These are phyloP conservation scores for Pseudophaeomoniella oleicola DNA, from an alignment of 2,329 filamentous ascomycete genomes.

Conservation along the genomic window DNA sequence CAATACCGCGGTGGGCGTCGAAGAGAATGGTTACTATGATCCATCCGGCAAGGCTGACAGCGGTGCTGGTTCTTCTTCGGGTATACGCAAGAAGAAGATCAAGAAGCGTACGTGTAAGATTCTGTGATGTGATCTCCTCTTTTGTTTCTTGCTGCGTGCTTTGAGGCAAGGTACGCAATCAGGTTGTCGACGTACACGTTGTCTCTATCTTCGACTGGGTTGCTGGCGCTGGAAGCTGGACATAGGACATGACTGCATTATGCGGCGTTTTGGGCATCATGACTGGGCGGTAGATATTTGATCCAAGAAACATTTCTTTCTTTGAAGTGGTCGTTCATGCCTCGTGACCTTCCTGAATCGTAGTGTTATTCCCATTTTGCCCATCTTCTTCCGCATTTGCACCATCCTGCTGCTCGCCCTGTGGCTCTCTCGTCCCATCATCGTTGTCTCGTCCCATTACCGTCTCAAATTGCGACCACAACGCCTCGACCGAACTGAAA, in stretches of 20 bases:
- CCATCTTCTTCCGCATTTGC: slow-evolving; percentile 2
- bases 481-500: slow-evolving; percentile 87
- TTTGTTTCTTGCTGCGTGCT: not conserved
- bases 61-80: slow-evolving; percentile 12
- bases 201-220: too few relatives aligned
- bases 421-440: slow-evolving; percentile 15
- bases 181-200: too few relatives aligned
- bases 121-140: slow-evolving; percentile 42
- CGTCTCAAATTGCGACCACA: slow-evolving; percentile 95
- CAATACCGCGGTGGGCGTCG: slow-evolving; percentile 73
- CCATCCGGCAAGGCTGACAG: slow-evolving; percentile 17
- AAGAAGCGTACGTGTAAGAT: slow-evolving; percentile 77
- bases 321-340: not conserved
- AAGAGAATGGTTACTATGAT: slow-evolving; percentile 39
- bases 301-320: too few relatives aligned
- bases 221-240: not conserved
- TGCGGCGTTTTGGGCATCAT: not conserved
- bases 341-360: not conserved
- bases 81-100: slow-evolving; percentile 41
- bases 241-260: not conserved
- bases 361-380: not conserved
- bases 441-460: slow-evolving; percentile 67
- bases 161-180: not conserved
- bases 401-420: slow-evolving; percentile 2
- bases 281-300: not conserved